These are phyloP conservation scores for Blechomonas ayalai DNA, from an alignment of 208 protist genomes.

Conservation along the genomic window DNA sequence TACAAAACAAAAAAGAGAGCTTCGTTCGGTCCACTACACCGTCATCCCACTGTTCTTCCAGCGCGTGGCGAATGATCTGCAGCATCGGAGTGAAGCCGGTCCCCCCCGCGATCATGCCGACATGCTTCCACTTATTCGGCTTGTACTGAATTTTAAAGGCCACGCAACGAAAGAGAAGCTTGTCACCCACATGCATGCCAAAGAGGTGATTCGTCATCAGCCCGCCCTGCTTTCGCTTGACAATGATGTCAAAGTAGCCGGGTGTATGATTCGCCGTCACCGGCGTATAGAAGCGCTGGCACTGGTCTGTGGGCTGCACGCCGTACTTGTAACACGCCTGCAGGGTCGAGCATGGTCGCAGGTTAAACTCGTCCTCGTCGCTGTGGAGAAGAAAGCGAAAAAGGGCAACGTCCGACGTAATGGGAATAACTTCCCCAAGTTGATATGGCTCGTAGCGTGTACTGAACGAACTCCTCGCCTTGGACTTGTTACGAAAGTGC, in stretches of 20 bases:
- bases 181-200: slow-evolving; percentile 85
- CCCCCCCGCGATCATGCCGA: slow-evolving; percentile 91
- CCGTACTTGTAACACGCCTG: slow-evolving; percentile 88
- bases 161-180: slow-evolving; percentile 70
- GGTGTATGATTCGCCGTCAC: slow-evolving; percentile 77
- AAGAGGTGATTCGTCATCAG: slow-evolving; percentile 83
- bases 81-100: slow-evolving; percentile 93
- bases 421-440: slow-evolving; percentile 79
- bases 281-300: slow-evolving; percentile 89
- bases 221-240: slow-evolving; percentile 73
- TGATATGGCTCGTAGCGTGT: slow-evolving; percentile 75
- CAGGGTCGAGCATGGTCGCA: slow-evolving; percentile 79
- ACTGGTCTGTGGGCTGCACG: slow-evolving; percentile 74
- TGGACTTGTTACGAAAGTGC: slow-evolving; percentile 53
- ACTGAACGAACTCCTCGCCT: slow-evolving; percentile 50
- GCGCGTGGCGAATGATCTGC: slow-evolving; percentile 83
- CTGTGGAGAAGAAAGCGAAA: slow-evolving; percentile 83
- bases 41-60: slow-evolving; percentile 54
- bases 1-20: slow-evolving; percentile 89
- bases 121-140: slow-evolving; percentile 76
- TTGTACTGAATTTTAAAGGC: slow-evolving; percentile 84
- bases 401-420: slow-evolving; percentile 80
- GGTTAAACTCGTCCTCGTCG: slow-evolving; percentile 69
- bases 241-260: slow-evolving; percentile 88
- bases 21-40: slow-evolving; percentile 75